Conservation (phyloP, 192 early-diverging fungal genomes). For the Piromyces finnis region DNA sequence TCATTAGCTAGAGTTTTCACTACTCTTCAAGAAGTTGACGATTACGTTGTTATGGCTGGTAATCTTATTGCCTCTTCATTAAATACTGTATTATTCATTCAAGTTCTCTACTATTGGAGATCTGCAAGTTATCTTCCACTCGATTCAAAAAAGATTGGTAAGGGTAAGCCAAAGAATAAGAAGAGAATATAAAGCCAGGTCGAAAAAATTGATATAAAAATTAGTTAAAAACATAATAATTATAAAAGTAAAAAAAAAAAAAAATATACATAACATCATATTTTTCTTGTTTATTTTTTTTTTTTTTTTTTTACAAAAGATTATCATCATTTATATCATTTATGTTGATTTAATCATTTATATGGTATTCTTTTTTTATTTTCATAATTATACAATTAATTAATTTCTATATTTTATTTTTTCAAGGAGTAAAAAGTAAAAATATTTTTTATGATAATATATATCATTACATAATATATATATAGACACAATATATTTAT, state of each 20-base stretch:
- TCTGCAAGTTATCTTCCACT: background rate
- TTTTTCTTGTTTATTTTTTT: too few relatives aligned
- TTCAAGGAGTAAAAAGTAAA: too few relatives aligned
- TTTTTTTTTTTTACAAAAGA: too few relatives aligned
- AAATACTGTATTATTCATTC: slow-evolving; percentile 57
- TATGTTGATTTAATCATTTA: too few relatives aligned
- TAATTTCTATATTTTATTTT: too few relatives aligned
- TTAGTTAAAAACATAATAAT: background rate
- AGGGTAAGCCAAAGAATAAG: background rate
- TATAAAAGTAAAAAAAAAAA: background rate
- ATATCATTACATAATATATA: too few relatives aligned
- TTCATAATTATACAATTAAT: too few relatives aligned
- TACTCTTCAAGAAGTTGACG: slow-evolving; percentile 78
- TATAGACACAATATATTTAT: too few relatives aligned
- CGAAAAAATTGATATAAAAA: background rate
- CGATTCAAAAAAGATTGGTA: background rate
- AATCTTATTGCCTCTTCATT: slow-evolving; percentile 47
- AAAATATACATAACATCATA: too few relatives aligned
- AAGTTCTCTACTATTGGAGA: slow-evolving; percentile 64
- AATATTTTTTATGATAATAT: too few relatives aligned
- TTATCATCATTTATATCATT: too few relatives aligned
- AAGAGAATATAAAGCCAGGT: background rate
- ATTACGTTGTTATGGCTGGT: slow-evolving; percentile 53
- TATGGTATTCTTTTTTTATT: too few relatives aligned
- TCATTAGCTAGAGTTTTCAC: slow-evolving; percentile 76